Evolutionary conservation across 1,284 basidiomycete genomes (phyloP).

Genomic region (Amylostereum chailletii): DNA sequence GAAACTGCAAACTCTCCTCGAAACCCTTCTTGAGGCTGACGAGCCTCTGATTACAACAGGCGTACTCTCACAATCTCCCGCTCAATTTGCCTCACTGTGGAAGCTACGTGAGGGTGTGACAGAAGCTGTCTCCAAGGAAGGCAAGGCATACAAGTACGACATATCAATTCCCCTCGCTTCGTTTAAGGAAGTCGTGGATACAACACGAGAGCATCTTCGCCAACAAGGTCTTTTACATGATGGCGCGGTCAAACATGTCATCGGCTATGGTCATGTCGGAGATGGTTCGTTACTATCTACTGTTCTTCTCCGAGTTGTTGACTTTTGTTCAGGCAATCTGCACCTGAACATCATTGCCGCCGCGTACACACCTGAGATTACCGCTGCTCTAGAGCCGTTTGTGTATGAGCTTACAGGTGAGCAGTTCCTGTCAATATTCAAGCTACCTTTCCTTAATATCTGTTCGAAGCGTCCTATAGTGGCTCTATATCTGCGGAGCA

Average conservation of each 20-base stretch:
- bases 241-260: constrained; percentile 70
- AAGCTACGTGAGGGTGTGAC: constrained; percentile 90
- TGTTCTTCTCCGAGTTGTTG: constrained; percentile 9
- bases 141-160: constrained; percentile 97
- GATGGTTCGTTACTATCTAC: constrained; percentile 57
- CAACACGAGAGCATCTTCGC: constrained; percentile 66
- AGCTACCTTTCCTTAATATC: background rate
- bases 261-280: constrained; percentile 95
- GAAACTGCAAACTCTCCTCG: constrained; percentile 85
- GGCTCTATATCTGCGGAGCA: constrained; percentile 98
- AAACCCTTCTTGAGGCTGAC: constrained; percentile 71
- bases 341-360: constrained; percentile 93
- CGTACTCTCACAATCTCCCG: constrained; percentile 86
- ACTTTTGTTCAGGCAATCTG: constrained; percentile 62
- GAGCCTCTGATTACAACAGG: constrained; percentile 81
- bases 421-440: constrained; percentile 20
- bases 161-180: constrained; percentile 83
- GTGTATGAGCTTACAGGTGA: constrained; percentile 87
- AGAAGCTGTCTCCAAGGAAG: constrained; percentile 90
- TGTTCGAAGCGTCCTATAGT: constrained; percentile 47
- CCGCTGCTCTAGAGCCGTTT: constrained; percentile 88
- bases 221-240: constrained; percentile 70
- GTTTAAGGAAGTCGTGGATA: constrained; percentile 88
- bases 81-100: constrained; percentile 90
- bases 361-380: constrained; percentile 76